Evolutionary conservation across 2,329 filamentous ascomycete genomes (phyloP).

Genomic region (Didymella arachidicola): DNA sequence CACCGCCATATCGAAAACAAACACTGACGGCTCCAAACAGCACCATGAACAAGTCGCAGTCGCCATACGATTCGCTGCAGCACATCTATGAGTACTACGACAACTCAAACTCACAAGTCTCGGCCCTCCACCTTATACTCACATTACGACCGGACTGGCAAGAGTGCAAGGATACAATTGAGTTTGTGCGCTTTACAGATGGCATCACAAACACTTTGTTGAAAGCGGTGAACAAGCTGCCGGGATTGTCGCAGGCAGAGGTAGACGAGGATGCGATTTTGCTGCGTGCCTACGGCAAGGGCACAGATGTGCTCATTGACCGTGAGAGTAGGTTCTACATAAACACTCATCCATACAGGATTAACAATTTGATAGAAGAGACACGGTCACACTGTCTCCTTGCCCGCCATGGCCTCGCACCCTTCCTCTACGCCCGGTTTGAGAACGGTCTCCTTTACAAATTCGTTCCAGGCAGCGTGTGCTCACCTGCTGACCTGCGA

Average conservation of each 20-base stretch:
- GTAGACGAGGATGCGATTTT: slow-evolving; percentile 86
- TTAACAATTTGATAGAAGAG: slow-evolving; percentile 59
- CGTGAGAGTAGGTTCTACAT: slow-evolving; percentile 73
- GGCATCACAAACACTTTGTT: slow-evolving; percentile 96
- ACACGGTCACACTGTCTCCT: slow-evolving; percentile 80
- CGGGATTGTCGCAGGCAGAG: slow-evolving; percentile 75
- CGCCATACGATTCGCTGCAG: slow-evolving; percentile 47
- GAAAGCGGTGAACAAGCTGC: slow-evolving; percentile 75
- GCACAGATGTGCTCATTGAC: slow-evolving; percentile 94
- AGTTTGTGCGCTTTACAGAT: slow-evolving; percentile 92
- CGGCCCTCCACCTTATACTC: slow-evolving; percentile 80
- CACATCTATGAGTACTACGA: slow-evolving; percentile 81
- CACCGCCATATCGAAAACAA: slow-evolving; percentile 13
- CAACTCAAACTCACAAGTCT: slow-evolving; percentile 76
- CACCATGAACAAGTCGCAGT: slow-evolving; percentile 39
- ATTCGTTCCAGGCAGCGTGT: slow-evolving; percentile 82
- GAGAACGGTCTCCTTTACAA: slow-evolving; percentile 95
- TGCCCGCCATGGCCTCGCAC: slow-evolving; percentile 82
- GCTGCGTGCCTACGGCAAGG: slow-evolving; percentile 90
- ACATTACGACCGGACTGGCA: slow-evolving; percentile 86
- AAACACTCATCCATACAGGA: neutral
- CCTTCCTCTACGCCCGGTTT: slow-evolving; percentile 87
- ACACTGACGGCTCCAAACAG: slow-evolving; percentile 11
- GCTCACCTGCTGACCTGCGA: slow-evolving; percentile 80
- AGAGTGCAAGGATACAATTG: slow-evolving; percentile 73